phyloP scores from a whole-genome alignment of 1,139 yeast genomes.

The Torulaspora globosa region DNA sequence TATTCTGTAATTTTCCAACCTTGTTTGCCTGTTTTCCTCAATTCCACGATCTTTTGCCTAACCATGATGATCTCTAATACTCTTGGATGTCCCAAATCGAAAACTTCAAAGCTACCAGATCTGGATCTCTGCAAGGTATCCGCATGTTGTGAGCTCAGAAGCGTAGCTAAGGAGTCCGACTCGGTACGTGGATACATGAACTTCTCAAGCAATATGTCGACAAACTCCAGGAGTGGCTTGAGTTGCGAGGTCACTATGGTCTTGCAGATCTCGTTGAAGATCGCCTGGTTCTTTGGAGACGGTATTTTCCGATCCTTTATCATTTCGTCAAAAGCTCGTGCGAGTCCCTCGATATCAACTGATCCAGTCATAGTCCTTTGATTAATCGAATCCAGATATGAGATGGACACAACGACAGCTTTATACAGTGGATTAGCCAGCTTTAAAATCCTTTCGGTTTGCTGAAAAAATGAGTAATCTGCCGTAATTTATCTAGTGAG shows the following conservation, averaged over 20 bases:
- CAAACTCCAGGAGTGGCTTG: slow-evolving; percentile 24
- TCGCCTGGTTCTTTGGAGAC: slow-evolving; percentile 17
- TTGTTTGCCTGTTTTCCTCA: slow-evolving; percentile 3
- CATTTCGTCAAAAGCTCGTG: slow-evolving; percentile 9
- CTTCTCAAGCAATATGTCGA: slow-evolving; percentile 26
- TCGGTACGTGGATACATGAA: slow-evolving; percentile 28
- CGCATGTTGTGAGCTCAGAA: slow-evolving; percentile 3
- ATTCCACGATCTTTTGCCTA: slow-evolving; percentile 16
- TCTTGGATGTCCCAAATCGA: slow-evolving; percentile 27
- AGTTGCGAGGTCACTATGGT: slow-evolving; percentile 16
- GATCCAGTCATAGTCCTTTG: slow-evolving; percentile 12
- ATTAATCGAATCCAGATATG: background rate
- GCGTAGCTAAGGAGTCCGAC: slow-evolving; percentile 11
- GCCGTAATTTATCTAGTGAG: background rate
- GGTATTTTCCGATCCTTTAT: slow-evolving; percentile 13
- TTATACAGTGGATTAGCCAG: background rate
- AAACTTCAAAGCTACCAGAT: slow-evolving; percentile 3
- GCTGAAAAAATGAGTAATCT: background rate
- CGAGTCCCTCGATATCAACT: slow-evolving; percentile 5
- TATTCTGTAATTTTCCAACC: slow-evolving; percentile 8
- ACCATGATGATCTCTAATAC: slow-evolving; percentile 27
- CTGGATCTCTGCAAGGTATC: background rate
- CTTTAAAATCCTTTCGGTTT: background rate
- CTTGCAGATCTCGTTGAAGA: slow-evolving; percentile 19
- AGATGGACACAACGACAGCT: background rate